Percentiles rank a stretch among this genome's conserved stretches.
phyloP scores from a whole-genome alignment of 2,329 filamentous ascomycete species.

The Metarhizium brunneum region DNA sequence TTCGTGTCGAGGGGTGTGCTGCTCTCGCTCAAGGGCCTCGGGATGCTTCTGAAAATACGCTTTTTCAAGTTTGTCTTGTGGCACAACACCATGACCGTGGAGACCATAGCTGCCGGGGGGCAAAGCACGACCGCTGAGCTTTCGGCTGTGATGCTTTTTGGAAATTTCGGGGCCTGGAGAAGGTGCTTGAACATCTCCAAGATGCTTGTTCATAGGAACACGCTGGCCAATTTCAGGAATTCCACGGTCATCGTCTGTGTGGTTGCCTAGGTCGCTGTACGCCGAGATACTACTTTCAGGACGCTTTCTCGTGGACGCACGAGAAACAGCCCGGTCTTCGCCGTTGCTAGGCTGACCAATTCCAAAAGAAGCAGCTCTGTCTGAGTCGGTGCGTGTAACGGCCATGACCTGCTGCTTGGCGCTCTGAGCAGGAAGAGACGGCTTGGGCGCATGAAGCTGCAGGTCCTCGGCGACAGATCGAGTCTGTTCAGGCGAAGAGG shows the following conservation, averaged over 20 bases:
- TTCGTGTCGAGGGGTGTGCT: slow-evolving; percentile 45
- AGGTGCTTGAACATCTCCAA: slow-evolving; percentile 92
- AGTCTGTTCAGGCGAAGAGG: slow-evolving; percentile 57
- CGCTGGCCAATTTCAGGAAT: slow-evolving; percentile 88
- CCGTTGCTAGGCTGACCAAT: slow-evolving; percentile 58
- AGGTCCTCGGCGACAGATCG: slow-evolving; percentile 72
- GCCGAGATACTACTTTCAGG: slow-evolving; percentile 49
- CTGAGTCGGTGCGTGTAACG: slow-evolving; percentile 88
- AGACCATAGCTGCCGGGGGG: slow-evolving; percentile 90
- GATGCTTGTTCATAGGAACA: slow-evolving; percentile 87
- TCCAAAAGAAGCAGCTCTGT: slow-evolving; percentile 73
- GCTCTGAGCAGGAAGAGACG: slow-evolving; percentile 70
- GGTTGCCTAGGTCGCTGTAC: slow-evolving; percentile 37
- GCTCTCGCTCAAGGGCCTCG: slow-evolving; percentile 67
- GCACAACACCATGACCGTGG: slow-evolving; percentile 72
- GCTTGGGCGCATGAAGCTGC: slow-evolving; percentile 81
- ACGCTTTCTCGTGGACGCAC: slow-evolving; percentile 51
- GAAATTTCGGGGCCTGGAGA: slow-evolving; percentile 56
- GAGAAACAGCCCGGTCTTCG: slow-evolving; percentile 37
- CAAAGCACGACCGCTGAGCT: slow-evolving; percentile 58
- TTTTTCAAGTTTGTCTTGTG: slow-evolving; percentile 76
- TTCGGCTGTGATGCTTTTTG: slow-evolving; percentile 56
- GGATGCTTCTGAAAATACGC: slow-evolving; percentile 92
- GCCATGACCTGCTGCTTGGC: slow-evolving; percentile 75
- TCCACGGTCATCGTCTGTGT: slow-evolving; percentile 67